Conservation (phyloP, 371 early-diverging fungal species). For the Haplosporangium sp. region DNA sequence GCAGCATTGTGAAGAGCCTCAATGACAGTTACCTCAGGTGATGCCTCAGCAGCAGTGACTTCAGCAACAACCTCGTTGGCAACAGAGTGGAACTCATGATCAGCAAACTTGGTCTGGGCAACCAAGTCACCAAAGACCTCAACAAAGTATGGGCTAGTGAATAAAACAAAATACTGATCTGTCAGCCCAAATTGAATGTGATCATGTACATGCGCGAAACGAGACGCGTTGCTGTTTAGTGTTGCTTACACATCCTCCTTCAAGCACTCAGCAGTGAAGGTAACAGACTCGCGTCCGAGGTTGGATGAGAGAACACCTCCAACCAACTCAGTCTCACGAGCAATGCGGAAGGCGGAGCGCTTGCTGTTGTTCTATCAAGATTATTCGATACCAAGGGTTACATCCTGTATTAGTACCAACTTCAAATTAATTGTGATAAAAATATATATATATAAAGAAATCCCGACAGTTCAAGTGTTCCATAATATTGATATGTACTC, state of each 20-base stretch:
- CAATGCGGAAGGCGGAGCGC: slow-evolving; percentile 89
- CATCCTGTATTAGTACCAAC: background rate
- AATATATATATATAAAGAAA: too few species aligned
- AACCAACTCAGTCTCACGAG: slow-evolving; percentile 94
- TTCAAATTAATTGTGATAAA: background rate
- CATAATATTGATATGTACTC: too few species aligned
- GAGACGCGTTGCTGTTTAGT: too few species aligned
- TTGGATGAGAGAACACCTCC: slow-evolving; percentile 88
- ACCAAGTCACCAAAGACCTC: slow-evolving; percentile 85
- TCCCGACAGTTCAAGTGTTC: too few species aligned
- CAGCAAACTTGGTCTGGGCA: slow-evolving; percentile 82
- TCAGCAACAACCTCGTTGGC: slow-evolving; percentile 76
- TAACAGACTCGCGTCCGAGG: slow-evolving; percentile 86
- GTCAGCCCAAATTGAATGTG: background rate
- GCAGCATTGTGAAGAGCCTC: slow-evolving; percentile 91
- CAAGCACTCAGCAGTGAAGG: slow-evolving; percentile 91
- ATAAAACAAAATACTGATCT: background rate
- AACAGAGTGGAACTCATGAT: slow-evolving; percentile 89
- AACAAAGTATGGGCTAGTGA: slow-evolving; percentile 85
- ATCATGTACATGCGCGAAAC: background rate
- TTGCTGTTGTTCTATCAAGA: slow-evolving; percentile 75
- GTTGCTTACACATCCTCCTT: slow-evolving; percentile 88
- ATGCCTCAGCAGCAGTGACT: slow-evolving; percentile 72
- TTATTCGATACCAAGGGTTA: background rate
- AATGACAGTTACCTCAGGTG: slow-evolving; percentile 75